Evolutionary conservation across 1,284 basidiomycete species (phyloP), one percentile per base, ranked within the genome.

Genomic region (Inonotus hispidus): DNA sequence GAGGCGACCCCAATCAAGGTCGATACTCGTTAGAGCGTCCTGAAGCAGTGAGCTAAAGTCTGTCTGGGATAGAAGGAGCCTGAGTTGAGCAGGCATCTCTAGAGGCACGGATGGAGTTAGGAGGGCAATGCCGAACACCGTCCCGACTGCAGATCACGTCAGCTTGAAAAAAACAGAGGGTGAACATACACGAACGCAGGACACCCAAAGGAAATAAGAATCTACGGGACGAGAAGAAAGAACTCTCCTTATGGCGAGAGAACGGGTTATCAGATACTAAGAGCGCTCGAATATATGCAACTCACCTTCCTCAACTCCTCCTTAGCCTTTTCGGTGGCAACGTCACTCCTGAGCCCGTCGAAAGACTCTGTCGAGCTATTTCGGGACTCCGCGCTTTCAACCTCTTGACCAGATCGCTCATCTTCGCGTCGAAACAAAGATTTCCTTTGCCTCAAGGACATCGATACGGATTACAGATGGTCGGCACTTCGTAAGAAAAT

Each of bases 1-100:
- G 7, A 90, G 75, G 4, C 79, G 77, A 8, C 85, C 80, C 60
- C 88, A 75, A 69, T 87, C 85, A 38, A 88, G 72, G 57, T 80
- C 84, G 2, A 83, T 82, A 8, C 23, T 41, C 8, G 82, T 77
- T 29, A 84, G 32, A 14, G 46, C 46, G 19, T 47, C 49, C 7
- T 53, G n/a, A n/a, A 63, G 23, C 35, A 63, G 38, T 7, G 63
- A 11, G 3, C 55, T 35, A 19, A 64, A 21, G 50, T 64, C 56
- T 11, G 59, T 58, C 23, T 64, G 56, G 2, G 63, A 76, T 63
- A 77, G 71, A 35, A 75, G 67, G n/a, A 77, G 68, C 1, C 72
- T 68, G 49, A 78, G 66, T 56, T 74, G 72, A 1, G 74, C 74
- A 45, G 76, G 75, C 59, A 75, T 70, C n/a, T 60, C 59, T 38